Conservation (phyloP, 2,329 filamentous ascomycete genomes). For the Monosporascus sp. region DNA sequence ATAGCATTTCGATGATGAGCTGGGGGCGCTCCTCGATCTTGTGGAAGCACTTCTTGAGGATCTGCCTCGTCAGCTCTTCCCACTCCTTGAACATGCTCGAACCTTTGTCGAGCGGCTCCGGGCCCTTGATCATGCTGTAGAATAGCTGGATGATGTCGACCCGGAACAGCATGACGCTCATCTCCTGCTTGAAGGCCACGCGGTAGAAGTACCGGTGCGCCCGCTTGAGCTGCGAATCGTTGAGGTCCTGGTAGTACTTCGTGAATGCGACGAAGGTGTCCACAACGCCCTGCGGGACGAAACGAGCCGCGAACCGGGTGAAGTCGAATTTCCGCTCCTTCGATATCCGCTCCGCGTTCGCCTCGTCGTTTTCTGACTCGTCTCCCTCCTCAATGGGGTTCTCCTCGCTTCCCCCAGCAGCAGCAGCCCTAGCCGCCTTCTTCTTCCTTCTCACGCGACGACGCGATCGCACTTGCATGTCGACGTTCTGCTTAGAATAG, state of each 20-base stretch:
- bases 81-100: conserved; percentile 75
- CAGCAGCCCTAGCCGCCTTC: conserved; percentile 57
- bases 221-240: conserved; percentile 76
- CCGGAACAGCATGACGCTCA: conserved; percentile 81
- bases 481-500: conserved; percentile 91
- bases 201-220: conserved; percentile 93
- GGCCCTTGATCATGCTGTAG: conserved; percentile 87
- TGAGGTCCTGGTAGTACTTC: conserved; percentile 74
- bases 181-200: conserved; percentile 89
- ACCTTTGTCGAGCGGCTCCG: conserved; percentile 64
- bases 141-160: conserved; percentile 87
- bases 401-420: conserved; percentile 35
- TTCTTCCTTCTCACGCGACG: conserved; percentile 68
- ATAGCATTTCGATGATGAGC: conserved; percentile 84
- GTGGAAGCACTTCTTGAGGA: conserved; percentile 74
- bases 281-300: conserved; percentile 77
- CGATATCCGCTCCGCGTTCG: conserved; percentile 62
- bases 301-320: conserved; percentile 71
- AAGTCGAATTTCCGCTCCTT: conserved; percentile 95
- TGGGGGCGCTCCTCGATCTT: conserved; percentile 83
- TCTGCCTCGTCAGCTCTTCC: conserved; percentile 81
- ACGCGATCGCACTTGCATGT: conserved; percentile 86
- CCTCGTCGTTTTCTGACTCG: conserved; percentile 66
- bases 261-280: conserved; percentile 83
- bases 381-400: conserved; percentile 56